Evolutionary conservation across 1,284 basidiomycete species (phyloP), one percentile per base, ranked within the genome.

Genomic region (Cryptococcus sp.): DNA sequence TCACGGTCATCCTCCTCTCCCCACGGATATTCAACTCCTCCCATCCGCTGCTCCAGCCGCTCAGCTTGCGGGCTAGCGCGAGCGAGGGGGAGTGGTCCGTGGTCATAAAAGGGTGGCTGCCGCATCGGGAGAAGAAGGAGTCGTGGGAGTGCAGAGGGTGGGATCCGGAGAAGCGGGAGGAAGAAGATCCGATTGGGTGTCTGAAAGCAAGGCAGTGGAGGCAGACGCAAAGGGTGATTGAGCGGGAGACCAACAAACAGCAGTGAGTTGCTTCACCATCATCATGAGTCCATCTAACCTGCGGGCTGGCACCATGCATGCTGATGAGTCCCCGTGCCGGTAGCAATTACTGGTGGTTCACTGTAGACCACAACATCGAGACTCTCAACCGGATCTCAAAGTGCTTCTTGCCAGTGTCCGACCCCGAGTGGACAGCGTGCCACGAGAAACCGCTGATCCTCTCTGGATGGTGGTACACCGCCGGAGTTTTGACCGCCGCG

Each of bases 391-490:
- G 55, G 20, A 57, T 71, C 36, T 57, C 62, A 12, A 44, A 55
- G 38, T 74, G 72, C 53, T 71, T 65, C 57, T 55, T 70, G 11
- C 66, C 66, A 0, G 36, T 51, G 3, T 49, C 50, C 1, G 57
- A 66, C 48, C 46, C 53, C 13, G 50, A 60, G 20, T 55, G 59
- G 46, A 62, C 42, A 12, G 12, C 36, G 7, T 74, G 72, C 36
- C 68, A 64, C 12, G 63, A 63, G 16, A 60, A 62, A 23, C 72
- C 72, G 6, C 56, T 74, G 20, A 62, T 74, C 44, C 16, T 73
- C 42, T 62, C 58, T 37, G 68, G 71, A 43, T 72, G 62, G 53
- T 69, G 66, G 67, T 73, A 67, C 51, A 63, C 66, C 5, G 66
- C 61, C 20, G 53, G 54, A n/a, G 57, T 59, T 9, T 43, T 64